A percentile compares a stretch with the other conserved stretches of the same genome.
phyloP scores from a whole-genome alignment of 2,329 filamentous ascomycete species.

The Xylogone sp. region DNA sequence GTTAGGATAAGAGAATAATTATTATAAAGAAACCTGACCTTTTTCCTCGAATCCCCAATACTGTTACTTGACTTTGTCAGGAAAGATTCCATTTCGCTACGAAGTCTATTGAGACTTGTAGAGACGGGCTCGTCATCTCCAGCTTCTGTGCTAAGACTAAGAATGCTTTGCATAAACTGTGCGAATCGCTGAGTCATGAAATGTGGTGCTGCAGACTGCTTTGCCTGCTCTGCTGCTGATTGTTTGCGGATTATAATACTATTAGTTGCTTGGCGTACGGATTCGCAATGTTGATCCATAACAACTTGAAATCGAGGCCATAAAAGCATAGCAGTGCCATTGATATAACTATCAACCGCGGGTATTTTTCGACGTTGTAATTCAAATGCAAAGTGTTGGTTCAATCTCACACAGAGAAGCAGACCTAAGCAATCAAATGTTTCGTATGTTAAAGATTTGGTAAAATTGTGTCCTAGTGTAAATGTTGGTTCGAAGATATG shows the following conservation, averaged over 20 bases:
- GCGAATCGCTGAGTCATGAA: slow-evolving; percentile 93
- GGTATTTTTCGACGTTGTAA: slow-evolving; percentile 89
- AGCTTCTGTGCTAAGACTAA: slow-evolving; percentile 80
- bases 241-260: slow-evolving; percentile 40
- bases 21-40: slow-evolving; percentile 86
- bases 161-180: slow-evolving; percentile 81
- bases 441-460: slow-evolving; percentile 70
- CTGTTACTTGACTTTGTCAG: slow-evolving; percentile 71
- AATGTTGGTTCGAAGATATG: slow-evolving; percentile 91
- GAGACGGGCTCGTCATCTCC: slow-evolving; percentile 92
- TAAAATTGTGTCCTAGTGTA: slow-evolving; percentile 72
- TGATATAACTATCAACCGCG: slow-evolving; percentile 85
- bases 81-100: slow-evolving; percentile 80
- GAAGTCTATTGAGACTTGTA: slow-evolving; percentile 71
- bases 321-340: slow-evolving; percentile 90
- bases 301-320: slow-evolving; percentile 95
- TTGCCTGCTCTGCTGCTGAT: slow-evolving; percentile 49
- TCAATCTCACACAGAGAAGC: slow-evolving; percentile 86
- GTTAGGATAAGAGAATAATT: slow-evolving; percentile 95
- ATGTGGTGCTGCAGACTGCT: slow-evolving; percentile 78
- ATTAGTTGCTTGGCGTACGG: slow-evolving; percentile 62
- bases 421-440: slow-evolving; percentile 83
- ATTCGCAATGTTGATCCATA: slow-evolving; percentile 91
- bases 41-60: slow-evolving; percentile 75
- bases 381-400: slow-evolving; percentile 92